phyloP scores from a whole-genome alignment of 208 protist species.

The Leishmania turanica region DNA sequence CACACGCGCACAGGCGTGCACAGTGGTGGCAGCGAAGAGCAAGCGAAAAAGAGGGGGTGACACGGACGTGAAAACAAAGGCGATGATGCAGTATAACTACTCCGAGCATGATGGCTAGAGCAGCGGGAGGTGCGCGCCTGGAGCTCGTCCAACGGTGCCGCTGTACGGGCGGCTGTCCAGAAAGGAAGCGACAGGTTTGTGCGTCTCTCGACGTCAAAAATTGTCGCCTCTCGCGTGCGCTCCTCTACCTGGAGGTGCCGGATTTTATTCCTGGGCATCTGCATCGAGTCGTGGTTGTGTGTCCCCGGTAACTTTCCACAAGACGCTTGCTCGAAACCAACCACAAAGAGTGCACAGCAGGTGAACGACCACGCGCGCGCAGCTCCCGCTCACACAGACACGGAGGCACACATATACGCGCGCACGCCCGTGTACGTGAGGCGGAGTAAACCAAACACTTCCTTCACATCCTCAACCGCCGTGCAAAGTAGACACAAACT shows the following conservation, averaged over 20 bases:
- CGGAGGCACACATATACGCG: neutral
- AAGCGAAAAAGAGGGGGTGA: neutral
- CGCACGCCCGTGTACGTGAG: neutral
- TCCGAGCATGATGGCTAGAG: neutral
- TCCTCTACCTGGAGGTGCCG: neutral
- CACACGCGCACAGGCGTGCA: neutral
- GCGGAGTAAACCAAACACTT: neutral
- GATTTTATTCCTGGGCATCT: neutral
- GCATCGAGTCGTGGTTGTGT: neutral
- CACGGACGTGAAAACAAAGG: neutral
- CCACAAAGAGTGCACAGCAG: neutral
- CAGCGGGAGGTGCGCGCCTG: neutral
- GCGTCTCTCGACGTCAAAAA: neutral
- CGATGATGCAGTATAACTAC: neutral
- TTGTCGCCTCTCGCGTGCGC: neutral
- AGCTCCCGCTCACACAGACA: neutral
- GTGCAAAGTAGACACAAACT: conserved; percentile 95
- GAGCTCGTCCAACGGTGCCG: neutral
- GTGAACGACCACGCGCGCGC: neutral
- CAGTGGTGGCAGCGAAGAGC: neutral
- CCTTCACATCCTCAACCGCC: conserved; percentile 69
- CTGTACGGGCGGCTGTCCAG: neutral
- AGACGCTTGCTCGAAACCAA: neutral
- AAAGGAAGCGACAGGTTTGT: neutral
- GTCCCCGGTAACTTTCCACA: neutral